Percentiles rank a stretch among this genome's conserved stretches.
These are phyloP conservation scores for Cystoisospora suis DNA, from an alignment of 169 alveolate species.

Conservation along the genomic window DNA sequence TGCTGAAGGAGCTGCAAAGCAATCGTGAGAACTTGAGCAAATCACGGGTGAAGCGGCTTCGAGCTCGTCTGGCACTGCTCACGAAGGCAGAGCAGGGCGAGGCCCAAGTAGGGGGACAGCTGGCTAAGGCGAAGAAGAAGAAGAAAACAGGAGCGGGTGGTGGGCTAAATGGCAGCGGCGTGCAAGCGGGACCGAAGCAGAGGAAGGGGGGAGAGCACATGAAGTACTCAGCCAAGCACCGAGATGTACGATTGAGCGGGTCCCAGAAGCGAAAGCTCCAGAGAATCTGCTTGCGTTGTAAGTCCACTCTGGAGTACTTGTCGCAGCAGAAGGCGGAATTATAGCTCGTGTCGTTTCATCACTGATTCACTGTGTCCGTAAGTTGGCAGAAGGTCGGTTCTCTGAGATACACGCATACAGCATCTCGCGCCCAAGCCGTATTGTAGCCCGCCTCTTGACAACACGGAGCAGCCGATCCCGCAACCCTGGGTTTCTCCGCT, in stretches of 20 bases:
- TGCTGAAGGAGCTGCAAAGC: not conserved
- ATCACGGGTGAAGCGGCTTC: not conserved
- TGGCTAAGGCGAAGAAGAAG: not conserved
- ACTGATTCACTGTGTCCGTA: too few species aligned
- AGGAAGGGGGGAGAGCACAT: not conserved
- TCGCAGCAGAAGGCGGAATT: too few species aligned
- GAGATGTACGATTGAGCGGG: not conserved
- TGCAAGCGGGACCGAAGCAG: not conserved
- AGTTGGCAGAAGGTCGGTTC: too few species aligned
- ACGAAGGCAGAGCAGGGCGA: constrained; percentile 35
- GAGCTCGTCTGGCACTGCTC: constrained; percentile 12
- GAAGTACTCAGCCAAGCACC: too few species aligned
- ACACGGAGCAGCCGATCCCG: too few species aligned
- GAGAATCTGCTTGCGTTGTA: constrained; percentile 3
- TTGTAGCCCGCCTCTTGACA: too few species aligned
- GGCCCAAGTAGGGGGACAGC: constrained; percentile 18
- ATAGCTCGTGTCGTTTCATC: too few species aligned
- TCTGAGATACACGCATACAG: too few species aligned
- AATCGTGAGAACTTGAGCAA: not conserved
- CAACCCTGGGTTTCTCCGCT: too few species aligned
- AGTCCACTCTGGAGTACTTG: not conserved
- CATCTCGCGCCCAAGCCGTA: too few species aligned
- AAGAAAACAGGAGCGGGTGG: not conserved
- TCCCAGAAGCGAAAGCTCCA: constrained; percentile 15
- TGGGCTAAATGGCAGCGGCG: not conserved